Evolutionary conservation across 2,329 filamentous ascomycete genomes (phyloP), one percentile per base, ranked within the genome.

Genomic region (Penicillium sp.): DNA sequence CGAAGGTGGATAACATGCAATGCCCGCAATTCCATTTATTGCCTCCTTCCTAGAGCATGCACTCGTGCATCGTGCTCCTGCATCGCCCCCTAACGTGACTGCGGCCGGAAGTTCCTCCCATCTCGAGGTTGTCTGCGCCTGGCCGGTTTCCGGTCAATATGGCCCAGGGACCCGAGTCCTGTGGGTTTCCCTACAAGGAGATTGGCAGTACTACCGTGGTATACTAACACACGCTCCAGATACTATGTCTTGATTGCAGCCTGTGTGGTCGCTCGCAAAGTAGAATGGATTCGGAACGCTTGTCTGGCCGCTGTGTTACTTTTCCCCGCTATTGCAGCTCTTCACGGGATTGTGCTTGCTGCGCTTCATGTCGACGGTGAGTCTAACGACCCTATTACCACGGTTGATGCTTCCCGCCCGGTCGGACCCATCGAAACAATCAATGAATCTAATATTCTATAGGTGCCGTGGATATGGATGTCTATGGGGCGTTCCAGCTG

Each of bases 381-480:
- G 82, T 67, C 23, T 0, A 12, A 39, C 15, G 27, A 6, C 47
- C 35, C 7, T n/a, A 23, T 23, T 7, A 19, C 2, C 2, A 2
- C 8, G 15, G 9, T 17, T 7, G n/a, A 41, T 8, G 13, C n/a
- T 25, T 19, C 25, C 21, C 4, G 8, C 19, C 17, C 15, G n/a
- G 15, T 17, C 8, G 19, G 13, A 29, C 15, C 5, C 31, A 6
- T 13, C 17, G 3, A 19, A n/a, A 36, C 31, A 29, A 36, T 29
- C 13, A 42, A 33, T 25, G n/a, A 21, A 29, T 39, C 56, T 65
- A 39, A 65, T 29, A 9, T 3, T 12, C 1, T 58, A 25, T 56
- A 87, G 86, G 76, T 51, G 86, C 83, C 15, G 81, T 88, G 15
- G 86, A 89, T 65, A 83, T 89, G 81, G 87, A 89, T 63, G 77